Percentiles rank a stretch among this genome's conserved stretches.
Conservation (phyloP, 352 stramenopile genomes). For the Plasmopara halstedii region DNA sequence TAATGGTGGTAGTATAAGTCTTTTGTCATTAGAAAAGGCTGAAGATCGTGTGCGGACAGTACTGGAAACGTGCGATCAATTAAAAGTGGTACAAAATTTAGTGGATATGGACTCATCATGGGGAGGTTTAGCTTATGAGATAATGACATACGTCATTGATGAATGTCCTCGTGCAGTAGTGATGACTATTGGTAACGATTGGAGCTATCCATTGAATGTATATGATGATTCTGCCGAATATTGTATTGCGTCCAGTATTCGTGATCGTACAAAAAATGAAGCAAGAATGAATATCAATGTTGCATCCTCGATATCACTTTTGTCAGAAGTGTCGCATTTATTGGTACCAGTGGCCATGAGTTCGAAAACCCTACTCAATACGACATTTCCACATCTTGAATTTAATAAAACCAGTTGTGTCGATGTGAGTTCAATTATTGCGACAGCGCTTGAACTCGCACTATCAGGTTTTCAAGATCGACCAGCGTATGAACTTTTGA, state of each 20-base stretch:
- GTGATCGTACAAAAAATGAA: conserved; percentile 53
- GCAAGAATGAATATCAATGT: conserved; percentile 57
- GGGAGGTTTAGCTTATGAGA: conserved; percentile 60
- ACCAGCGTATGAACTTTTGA: conserved; percentile 36
- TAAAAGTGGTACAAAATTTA: conserved; percentile 53
- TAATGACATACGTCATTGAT: conserved; percentile 64
- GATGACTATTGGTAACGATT: conserved; percentile 62
- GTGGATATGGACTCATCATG: conserved; percentile 81
- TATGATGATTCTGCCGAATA: conserved; percentile 33
- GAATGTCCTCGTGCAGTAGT: conserved; percentile 58
- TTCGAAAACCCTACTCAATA: conserved; percentile 14
- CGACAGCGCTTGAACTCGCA: conserved; percentile 43
- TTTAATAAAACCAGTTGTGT: conserved; percentile 25
- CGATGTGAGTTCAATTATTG: conserved; percentile 27
- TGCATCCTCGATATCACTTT: conserved; percentile 43
- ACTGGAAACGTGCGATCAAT: conserved; percentile 61
- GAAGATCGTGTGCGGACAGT: conserved; percentile 54
- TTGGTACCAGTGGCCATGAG: conserved; percentile 53
- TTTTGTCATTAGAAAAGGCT: conserved; percentile 44
- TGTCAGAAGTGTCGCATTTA: conserved; percentile 50
- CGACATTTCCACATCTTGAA: conserved; percentile 22
- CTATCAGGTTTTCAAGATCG: conserved; percentile 30
- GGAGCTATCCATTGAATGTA: conserved; percentile 50
- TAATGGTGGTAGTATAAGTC: conserved; percentile 44
- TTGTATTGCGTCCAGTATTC: conserved; percentile 29